These are phyloP conservation scores for Firmiana major DNA, from an alignment of 345 rosid species.

Conservation along the genomic window DNA sequence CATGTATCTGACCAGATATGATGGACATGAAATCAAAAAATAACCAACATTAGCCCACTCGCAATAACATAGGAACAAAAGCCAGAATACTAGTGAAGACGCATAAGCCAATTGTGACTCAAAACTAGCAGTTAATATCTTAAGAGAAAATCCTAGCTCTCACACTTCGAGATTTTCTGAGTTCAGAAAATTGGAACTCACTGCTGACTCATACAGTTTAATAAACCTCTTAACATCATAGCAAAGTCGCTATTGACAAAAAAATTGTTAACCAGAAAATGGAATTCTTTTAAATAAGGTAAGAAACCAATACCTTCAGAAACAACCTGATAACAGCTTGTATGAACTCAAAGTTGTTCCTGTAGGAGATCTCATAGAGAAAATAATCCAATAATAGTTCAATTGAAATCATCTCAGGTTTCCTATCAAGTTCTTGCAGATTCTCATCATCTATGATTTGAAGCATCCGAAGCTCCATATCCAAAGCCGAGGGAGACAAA, in stretches of 20 bases:
- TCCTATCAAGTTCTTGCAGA: slow-evolving; percentile 53
- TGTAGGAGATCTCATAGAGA: slow-evolving; percentile 57
- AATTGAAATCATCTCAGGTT: slow-evolving; percentile 59
- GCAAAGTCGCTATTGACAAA: background rate
- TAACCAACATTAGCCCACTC: background rate
- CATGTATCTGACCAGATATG: slow-evolving; percentile 60
- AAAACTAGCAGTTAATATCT: background rate
- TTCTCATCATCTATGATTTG: slow-evolving; percentile 76
- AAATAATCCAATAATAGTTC: slow-evolving; percentile 79
- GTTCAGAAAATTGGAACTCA: background rate
- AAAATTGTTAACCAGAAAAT: background rate
- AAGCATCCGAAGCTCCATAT: slow-evolving; percentile 87
- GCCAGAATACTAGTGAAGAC: background rate
- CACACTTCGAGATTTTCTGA: background rate
- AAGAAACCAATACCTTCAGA: slow-evolving; percentile 59
- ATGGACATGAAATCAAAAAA: slow-evolving; percentile 3
- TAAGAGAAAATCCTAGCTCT: background rate
- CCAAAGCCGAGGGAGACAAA: slow-evolving; percentile 82
- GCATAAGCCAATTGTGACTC: background rate
- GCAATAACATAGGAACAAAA: background rate
- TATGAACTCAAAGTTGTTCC: slow-evolving; percentile 82
- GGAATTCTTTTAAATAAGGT: background rate
- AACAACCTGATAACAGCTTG: slow-evolving; percentile 82
- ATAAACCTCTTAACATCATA: background rate
- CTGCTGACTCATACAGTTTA: background rate